Percentiles rank a stretch among this genome's conserved stretches.
Conservation (phyloP, 73 alveolate genomes). For the Paramecium pentaurelia region DNA sequence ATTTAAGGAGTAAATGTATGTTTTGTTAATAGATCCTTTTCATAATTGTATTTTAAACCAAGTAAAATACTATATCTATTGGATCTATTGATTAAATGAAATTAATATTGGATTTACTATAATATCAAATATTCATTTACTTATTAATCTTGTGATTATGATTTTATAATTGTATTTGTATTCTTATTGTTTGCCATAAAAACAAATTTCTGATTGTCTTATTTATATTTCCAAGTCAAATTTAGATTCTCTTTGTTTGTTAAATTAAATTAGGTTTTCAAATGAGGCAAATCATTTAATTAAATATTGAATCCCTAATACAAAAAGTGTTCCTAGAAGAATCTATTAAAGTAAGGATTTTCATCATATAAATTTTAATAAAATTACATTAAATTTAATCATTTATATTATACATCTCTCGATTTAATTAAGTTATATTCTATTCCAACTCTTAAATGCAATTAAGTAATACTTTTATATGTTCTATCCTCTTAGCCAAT, state of each 20-base stretch:
- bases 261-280: not conserved
- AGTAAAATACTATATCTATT: not conserved
- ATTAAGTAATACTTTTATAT: not conserved
- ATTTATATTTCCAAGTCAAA: not conserved
- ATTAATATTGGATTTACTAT: not conserved
- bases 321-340: not conserved
- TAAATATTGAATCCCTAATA: not conserved
- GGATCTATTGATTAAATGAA: not conserved
- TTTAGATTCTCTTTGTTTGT: not conserved
- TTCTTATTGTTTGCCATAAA: not conserved
- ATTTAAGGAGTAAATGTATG: not conserved
- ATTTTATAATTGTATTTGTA: not conserved
- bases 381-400: not conserved
- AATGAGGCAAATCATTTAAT: not conserved
- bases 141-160: not conserved
- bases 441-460: not conserved
- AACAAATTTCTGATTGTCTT: not conserved
- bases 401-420: not conserved
- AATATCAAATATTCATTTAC: not conserved
- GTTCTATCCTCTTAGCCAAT: conserved; percentile 1
- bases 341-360: not conserved
- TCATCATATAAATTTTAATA: not conserved
- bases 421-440: not conserved
- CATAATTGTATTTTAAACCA: not conserved
- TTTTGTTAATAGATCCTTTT: not conserved